Conservation (phyloP, 1,284 basidiomycete species). For the Earliella scabrosa region DNA sequence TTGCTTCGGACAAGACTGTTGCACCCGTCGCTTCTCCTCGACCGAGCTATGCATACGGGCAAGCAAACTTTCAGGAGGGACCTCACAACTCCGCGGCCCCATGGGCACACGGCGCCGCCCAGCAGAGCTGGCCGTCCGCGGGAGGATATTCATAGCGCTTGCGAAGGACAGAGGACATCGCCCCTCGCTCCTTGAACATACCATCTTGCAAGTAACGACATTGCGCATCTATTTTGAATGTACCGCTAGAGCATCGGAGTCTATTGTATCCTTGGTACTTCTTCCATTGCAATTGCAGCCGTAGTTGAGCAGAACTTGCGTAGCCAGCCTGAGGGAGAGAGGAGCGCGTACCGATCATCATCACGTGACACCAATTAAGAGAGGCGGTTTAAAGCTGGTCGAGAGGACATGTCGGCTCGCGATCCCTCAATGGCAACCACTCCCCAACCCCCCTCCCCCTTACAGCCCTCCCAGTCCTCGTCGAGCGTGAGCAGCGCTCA, state of each 20-base stretch:
- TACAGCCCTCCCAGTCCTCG: conserved; percentile 34
- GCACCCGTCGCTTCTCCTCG: conserved; percentile 14
- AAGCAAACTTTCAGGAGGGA: conserved; percentile 11
- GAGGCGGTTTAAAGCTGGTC: conserved; percentile 23
- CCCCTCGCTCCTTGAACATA: no score
- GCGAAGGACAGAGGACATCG: no score
- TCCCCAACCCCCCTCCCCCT: conserved; percentile 22
- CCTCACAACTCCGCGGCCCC: neutral
- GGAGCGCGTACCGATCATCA: conserved; percentile 17
- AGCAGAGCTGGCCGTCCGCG: conserved; percentile 5
- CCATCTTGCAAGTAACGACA: no score
- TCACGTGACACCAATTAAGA: conserved; percentile 27
- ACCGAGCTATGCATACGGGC: conserved; percentile 20
- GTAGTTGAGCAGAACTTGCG: neutral
- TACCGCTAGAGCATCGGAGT: neutral
- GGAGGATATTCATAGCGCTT: neutral
- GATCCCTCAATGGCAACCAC: conserved; percentile 32
- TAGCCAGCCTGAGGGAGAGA: neutral
- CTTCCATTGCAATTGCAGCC: neutral
- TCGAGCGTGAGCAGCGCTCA: conserved; percentile 34
- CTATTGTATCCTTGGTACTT: neutral
- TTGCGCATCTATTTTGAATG: neutral
- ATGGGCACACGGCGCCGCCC: neutral
- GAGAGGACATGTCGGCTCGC: conserved; percentile 15
- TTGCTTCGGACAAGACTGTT: neutral